phyloP scores from a whole-genome alignment of 768 basidiomycete genomes.

The Cystobasidium onofrii region DNA sequence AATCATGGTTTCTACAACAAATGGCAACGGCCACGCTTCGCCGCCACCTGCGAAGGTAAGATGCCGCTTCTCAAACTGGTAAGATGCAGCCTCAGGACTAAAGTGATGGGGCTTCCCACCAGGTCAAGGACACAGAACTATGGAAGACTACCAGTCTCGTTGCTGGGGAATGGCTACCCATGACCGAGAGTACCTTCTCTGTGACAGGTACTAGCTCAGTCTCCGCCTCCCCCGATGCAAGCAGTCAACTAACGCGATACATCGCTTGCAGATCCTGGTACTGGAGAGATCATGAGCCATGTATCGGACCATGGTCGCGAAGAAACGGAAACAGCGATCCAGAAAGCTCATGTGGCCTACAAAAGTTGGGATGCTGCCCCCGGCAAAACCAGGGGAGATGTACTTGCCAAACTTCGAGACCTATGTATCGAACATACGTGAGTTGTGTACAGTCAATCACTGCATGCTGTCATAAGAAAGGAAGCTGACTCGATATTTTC shows the following conservation, averaged over 20 bases:
- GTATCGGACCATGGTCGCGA: slow-evolving; percentile 80
- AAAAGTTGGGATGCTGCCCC: slow-evolving; percentile 77
- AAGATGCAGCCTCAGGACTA: no score
- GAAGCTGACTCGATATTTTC: not conserved
- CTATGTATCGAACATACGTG: slow-evolving; percentile 67
- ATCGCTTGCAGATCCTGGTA: slow-evolving; percentile 64
- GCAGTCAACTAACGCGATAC: not conserved
- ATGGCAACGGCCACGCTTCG: not conserved
- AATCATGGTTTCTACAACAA: not conserved
- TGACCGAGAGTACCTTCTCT: slow-evolving; percentile 42
- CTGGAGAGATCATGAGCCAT: slow-evolving; percentile 67
- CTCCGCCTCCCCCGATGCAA: not conserved
- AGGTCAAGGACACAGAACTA: slow-evolving; percentile 65
- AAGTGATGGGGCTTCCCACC: not conserved
- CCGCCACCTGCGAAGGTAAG: not conserved
- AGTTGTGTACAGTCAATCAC: no score
- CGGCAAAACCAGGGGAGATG: slow-evolving; percentile 72
- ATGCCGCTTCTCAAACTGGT: not conserved
- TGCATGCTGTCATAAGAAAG: no score
- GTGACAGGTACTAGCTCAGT: not conserved
- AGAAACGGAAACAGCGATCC: slow-evolving; percentile 76
- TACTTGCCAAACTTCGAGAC: slow-evolving; percentile 66
- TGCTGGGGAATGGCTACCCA: slow-evolving; percentile 78
- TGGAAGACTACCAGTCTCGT: slow-evolving; percentile 70
- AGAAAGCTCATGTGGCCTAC: slow-evolving; percentile 70